Conservation (phyloP, 2,329 filamentous ascomycete genomes). For the Coleophoma cylindrospora region DNA sequence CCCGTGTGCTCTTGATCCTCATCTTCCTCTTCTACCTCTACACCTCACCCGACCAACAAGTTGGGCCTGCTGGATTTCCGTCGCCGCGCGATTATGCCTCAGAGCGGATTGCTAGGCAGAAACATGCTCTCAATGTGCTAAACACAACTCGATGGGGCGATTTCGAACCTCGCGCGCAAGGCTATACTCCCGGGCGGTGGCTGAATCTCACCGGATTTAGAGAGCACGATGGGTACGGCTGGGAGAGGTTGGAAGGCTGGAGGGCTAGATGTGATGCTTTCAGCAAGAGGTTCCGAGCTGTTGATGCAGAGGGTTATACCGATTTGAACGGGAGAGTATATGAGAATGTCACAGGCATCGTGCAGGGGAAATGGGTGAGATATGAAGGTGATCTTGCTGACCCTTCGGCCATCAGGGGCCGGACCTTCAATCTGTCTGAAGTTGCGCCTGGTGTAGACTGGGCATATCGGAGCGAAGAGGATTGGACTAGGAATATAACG, state of each 20-base stretch:
- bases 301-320: constrained; percentile 5
- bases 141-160: constrained; percentile 56
- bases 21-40: constrained; percentile 26
- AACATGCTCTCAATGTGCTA: constrained; percentile 45
- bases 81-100: constrained; percentile 35
- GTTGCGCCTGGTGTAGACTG: constrained; percentile 65
- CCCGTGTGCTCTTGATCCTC: constrained; percentile 21
- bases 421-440: constrained; percentile 58
- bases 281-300: constrained; percentile 44
- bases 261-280: constrained; percentile 59
- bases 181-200: constrained; percentile 31
- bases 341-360: constrained; percentile 27
- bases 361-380: constrained; percentile 24
- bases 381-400: constrained; percentile 15
- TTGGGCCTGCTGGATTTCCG: constrained; percentile 32
- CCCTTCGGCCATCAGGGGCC: constrained; percentile 6
- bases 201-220: constrained; percentile 76
- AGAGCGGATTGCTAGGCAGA: constrained; percentile 45
- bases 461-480: constrained; percentile 39
- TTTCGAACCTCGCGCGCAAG: constrained; percentile 40
- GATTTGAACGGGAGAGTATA: constrained; percentile 20
- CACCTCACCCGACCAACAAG: constrained; percentile 20
- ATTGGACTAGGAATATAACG: constrained; percentile 79
- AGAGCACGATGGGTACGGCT: constrained; percentile 68
- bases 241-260: constrained; percentile 67